These are phyloP conservation scores for Lecanicillium sp. DNA, from an alignment of 2,329 filamentous ascomycete genomes.

Conservation along the genomic window DNA sequence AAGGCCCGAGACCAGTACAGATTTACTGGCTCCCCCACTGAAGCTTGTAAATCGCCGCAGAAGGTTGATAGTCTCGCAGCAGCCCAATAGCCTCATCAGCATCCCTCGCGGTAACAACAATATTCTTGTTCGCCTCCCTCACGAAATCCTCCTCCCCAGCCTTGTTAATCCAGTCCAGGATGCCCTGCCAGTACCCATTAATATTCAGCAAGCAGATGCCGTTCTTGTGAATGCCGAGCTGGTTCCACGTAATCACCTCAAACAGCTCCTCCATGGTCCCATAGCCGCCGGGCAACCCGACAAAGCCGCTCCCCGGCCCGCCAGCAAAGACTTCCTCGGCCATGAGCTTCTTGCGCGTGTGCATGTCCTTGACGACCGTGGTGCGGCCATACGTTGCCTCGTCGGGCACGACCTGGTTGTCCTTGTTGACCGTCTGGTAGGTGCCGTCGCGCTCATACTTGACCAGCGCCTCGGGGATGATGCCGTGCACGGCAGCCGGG, in stretches of 20 bases:
- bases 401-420: constrained; percentile 52
- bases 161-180: constrained; percentile 72
- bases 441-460: constrained; percentile 63
- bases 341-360: constrained; percentile 92
- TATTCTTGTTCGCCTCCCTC: constrained; percentile 57
- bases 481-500: constrained; percentile 76
- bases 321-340: constrained; percentile 76
- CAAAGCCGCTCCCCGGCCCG: constrained; percentile 77
- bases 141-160: constrained; percentile 75
- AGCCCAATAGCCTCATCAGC: constrained; percentile 64
- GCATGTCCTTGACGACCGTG: constrained; percentile 91
- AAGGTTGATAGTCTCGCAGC: constrained; percentile 67
- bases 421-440: constrained; percentile 35
- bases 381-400: constrained; percentile 67
- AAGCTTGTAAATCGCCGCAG: constrained; percentile 68
- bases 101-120: constrained; percentile 68
- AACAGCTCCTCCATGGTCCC: constrained; percentile 95
- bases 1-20: too few species aligned
- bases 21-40: constrained; percentile 65
- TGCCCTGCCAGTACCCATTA: constrained; percentile 83
- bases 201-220: constrained; percentile 81
- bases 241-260: constrained; percentile 89
- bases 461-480: constrained; percentile 83
- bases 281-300: constrained; percentile 82
- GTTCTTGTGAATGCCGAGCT: constrained; percentile 79